These are phyloP conservation scores for Anthracocystis setariae DNA, from an alignment of 1,284 basidiomycete genomes.

Conservation along the genomic window DNA sequence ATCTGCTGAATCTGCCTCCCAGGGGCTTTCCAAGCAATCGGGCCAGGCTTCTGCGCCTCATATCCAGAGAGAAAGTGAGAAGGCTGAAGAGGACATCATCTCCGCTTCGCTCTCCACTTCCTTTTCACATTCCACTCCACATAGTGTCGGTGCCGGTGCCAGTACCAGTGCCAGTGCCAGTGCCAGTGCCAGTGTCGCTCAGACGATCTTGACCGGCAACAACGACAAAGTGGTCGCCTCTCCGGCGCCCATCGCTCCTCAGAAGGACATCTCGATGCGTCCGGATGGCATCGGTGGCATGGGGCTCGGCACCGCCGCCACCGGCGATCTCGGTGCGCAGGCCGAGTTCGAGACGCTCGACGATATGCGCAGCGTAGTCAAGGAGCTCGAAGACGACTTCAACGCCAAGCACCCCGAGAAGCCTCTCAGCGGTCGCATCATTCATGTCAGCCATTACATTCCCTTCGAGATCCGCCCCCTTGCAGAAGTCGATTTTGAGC, in stretches of 20 bases:
- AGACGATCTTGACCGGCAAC: slow-evolving; percentile 9
- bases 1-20: not conserved
- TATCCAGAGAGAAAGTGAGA: slow-evolving; percentile 29
- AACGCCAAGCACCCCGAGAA: slow-evolving; percentile 56
- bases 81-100: slow-evolving; percentile 41
- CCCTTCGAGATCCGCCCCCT: slow-evolving; percentile 63
- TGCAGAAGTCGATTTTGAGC: slow-evolving; percentile 59
- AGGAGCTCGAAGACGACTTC: slow-evolving; percentile 61
- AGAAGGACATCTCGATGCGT: slow-evolving; percentile 39
- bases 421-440: slow-evolving; percentile 63
- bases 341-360: slow-evolving; percentile 57
- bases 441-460: slow-evolving; percentile 66
- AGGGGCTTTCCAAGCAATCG: not conserved
- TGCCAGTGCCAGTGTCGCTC: too few relatives aligned
- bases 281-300: slow-evolving; percentile 62
- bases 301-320: slow-evolving; percentile 58
- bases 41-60: slow-evolving; percentile 4
- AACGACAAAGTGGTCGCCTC: slow-evolving; percentile 22
- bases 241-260: slow-evolving; percentile 16
- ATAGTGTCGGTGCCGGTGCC: not conserved
- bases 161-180: slow-evolving; percentile 1
- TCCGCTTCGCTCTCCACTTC: slow-evolving; percentile 38
- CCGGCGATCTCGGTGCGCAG: slow-evolving; percentile 57
- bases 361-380: slow-evolving; percentile 52
- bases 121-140: slow-evolving; percentile 6